Conservation (phyloP, 768 basidiomycete species). For the Leucocoprinus birnbaumii region DNA sequence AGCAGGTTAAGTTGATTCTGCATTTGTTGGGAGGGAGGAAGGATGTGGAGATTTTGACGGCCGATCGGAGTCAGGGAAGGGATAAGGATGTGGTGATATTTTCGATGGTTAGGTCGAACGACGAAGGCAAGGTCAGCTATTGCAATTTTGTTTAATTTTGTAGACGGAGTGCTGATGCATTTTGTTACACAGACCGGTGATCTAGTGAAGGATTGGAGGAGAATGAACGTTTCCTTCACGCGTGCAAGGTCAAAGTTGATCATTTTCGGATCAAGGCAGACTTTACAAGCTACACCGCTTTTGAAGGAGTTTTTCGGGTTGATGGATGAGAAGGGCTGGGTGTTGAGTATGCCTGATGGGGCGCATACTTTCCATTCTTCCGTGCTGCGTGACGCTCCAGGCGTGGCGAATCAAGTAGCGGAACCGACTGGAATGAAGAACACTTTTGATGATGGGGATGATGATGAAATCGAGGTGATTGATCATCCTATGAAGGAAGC, state of each 20-base stretch:
- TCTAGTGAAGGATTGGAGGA: conserved; percentile 90
- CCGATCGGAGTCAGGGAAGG: conserved; percentile 90
- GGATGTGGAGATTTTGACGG: conserved; percentile 82
- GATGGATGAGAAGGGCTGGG: conserved; percentile 74
- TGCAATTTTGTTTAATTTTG: neutral
- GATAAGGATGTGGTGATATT: conserved; percentile 96
- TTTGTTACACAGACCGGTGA: conserved; percentile 70
- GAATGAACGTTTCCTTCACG: conserved; percentile 96
- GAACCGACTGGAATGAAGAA: conserved; percentile 9
- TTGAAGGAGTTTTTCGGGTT: conserved; percentile 75
- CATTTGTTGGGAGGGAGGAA: conserved; percentile 54
- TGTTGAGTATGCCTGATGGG: conserved; percentile 50
- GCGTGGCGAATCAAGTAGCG: neutral
- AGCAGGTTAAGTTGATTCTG: conserved; percentile 89
- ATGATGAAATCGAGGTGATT: neutral
- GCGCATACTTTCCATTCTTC: conserved; percentile 52
- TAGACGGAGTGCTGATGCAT: neutral
- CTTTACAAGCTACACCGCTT: conserved; percentile 59
- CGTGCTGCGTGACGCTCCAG: conserved; percentile 16
- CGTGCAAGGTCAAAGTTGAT: conserved; percentile 88
- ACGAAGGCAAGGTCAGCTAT: conserved; percentile 62
- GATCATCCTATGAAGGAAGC: neutral
- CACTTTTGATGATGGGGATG: neutral
- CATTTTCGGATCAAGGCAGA: conserved; percentile 85
- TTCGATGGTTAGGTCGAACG: conserved; percentile 89